Conservation (phyloP, 345 rosid genomes). For the Arabidopsis suecica region DNA sequence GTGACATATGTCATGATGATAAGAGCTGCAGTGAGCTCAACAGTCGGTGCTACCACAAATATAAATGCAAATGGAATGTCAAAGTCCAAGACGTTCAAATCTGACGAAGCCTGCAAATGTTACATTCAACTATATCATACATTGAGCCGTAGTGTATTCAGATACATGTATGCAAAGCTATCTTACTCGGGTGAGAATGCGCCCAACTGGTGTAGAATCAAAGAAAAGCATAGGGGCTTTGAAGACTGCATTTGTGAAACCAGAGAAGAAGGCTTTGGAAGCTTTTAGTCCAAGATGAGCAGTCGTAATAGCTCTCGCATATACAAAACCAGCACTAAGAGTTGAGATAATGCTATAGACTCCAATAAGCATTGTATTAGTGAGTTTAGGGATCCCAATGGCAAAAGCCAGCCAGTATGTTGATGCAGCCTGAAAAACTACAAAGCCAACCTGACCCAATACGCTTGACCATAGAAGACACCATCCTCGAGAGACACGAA, state of each 20-base stretch:
- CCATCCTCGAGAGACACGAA: slow-evolving; percentile 56
- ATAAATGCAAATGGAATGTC: slow-evolving; percentile 61
- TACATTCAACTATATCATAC: slow-evolving; percentile 19
- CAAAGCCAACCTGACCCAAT: slow-evolving; percentile 52
- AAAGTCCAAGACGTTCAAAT: slow-evolving; percentile 65
- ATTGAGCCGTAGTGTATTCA: slow-evolving; percentile 7
- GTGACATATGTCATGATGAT: slow-evolving; percentile 70
- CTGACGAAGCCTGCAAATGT: slow-evolving; percentile 73
- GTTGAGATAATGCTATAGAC: slow-evolving; percentile 64
- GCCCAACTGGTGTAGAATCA: slow-evolving; percentile 78
- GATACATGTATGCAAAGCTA: not conserved
- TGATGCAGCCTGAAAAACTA: slow-evolving; percentile 61
- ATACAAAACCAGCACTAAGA: slow-evolving; percentile 58
- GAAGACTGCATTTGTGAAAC: slow-evolving; percentile 63
- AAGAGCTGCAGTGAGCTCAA: slow-evolving; percentile 54
- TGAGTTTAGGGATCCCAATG: slow-evolving; percentile 56
- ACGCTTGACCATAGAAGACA: slow-evolving; percentile 45
- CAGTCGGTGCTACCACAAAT: slow-evolving; percentile 47
- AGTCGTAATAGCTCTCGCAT: slow-evolving; percentile 49
- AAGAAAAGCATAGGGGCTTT: slow-evolving; percentile 83
- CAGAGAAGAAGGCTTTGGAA: slow-evolving; percentile 71
- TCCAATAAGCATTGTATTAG: slow-evolving; percentile 54
- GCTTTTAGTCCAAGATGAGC: slow-evolving; percentile 71
- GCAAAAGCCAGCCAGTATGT: slow-evolving; percentile 81
- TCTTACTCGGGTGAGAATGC: slow-evolving; percentile 79